phyloP scores from a whole-genome alignment of 2,329 filamentous ascomycete genomes.

The Phyllosticta citrichinensis region DNA sequence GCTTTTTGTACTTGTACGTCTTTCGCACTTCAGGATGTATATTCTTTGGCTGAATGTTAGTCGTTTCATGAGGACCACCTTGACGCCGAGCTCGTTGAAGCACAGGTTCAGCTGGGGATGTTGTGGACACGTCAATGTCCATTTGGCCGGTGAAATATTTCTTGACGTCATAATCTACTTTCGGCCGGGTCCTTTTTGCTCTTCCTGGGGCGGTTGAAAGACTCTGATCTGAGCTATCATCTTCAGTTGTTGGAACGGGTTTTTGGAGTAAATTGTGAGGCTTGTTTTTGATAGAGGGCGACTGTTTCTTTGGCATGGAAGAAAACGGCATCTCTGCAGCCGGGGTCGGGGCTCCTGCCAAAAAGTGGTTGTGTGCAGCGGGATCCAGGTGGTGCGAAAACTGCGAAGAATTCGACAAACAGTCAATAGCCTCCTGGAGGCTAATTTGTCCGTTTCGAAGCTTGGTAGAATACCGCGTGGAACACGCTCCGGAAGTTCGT shows the following conservation, averaged over 20 bases:
- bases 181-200: background rate
- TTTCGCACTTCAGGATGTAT: background rate
- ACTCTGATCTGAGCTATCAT: background rate
- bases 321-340: background rate
- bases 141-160: background rate
- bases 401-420: background rate
- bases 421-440: constrained; percentile 18
- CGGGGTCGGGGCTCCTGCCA: background rate
- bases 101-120: too few relatives aligned
- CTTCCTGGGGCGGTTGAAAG: background rate
- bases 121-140: too few relatives aligned
- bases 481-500: constrained; percentile 18
- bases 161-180: background rate
- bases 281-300: background rate
- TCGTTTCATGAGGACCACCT: too few relatives aligned
- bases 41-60: background rate
- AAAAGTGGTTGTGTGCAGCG: background rate
- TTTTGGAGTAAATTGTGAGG: background rate
- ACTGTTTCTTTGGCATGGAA: background rate
- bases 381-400: background rate
- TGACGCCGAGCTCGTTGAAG: too few relatives aligned
- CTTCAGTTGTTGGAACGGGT: background rate
- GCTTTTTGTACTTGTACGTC: background rate
- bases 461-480: constrained; percentile 19
- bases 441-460: constrained; percentile 8